phyloP scores from a whole-genome alignment of 208 protist species.

The Porcisia deanei region DNA sequence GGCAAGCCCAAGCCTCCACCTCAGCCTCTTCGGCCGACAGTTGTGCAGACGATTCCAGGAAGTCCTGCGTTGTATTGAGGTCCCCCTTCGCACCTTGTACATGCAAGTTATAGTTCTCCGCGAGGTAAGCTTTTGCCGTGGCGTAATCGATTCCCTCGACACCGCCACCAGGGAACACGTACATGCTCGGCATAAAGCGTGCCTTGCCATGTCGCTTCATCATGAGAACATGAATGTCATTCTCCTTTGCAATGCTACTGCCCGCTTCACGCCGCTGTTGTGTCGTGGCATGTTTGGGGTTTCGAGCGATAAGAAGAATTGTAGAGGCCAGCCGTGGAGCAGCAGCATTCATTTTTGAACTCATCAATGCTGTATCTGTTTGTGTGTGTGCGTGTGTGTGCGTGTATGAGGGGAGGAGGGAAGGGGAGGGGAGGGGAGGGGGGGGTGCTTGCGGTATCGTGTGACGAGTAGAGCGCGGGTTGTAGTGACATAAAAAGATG shows the following conservation, averaged over 20 bases:
- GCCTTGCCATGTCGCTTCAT: constrained; percentile 57
- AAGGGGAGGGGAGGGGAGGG: neutral
- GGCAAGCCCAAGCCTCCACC: constrained; percentile 28
- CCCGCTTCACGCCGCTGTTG: neutral
- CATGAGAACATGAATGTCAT: constrained; percentile 59
- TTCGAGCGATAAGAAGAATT: constrained; percentile 37
- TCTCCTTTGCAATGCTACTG: neutral
- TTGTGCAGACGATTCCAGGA: constrained; percentile 13
- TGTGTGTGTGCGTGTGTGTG: neutral
- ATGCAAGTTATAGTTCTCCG: constrained; percentile 1
- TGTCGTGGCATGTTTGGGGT: neutral
- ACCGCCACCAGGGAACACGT: constrained; percentile 65
- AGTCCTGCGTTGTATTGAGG: neutral
- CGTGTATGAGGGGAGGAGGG: neutral
- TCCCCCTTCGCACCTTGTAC: neutral
- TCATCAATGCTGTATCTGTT: constrained; percentile 5
- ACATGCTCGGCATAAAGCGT: constrained; percentile 56
- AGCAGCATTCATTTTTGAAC: constrained; percentile 8
- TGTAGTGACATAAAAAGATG: neutral
- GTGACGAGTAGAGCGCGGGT: neutral
- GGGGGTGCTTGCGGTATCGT: neutral
- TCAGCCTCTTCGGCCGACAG: constrained; percentile 4
- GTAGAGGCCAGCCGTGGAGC: constrained; percentile 49
- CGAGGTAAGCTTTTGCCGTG: constrained; percentile 11
- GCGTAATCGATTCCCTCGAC: constrained; percentile 38